Base-by-base conservation (phyloP, 352 stramenopile species). In the Phytophthora sp. region DNA sequence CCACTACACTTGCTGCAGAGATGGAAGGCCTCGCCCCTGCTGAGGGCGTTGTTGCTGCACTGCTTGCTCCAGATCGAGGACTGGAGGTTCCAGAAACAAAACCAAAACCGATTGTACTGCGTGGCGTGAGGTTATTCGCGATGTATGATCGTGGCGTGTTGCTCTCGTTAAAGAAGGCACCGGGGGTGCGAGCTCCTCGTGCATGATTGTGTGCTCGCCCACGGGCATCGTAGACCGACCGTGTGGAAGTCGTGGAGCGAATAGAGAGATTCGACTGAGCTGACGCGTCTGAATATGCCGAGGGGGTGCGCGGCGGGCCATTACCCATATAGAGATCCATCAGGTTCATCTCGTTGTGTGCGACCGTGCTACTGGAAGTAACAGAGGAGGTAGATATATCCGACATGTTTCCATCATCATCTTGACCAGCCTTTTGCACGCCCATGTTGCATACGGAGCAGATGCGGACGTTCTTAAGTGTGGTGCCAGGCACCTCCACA, bases 381-480 rank as follows among this genome's bases (percentile, higher is more conserved):
- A 90, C 74, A 1, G 82, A 92, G 21, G 84, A 89, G 13, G 84
- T 83, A 53, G 86, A 94, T 61, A 88, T 76, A 69, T 93, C 86
- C 27, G 84, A 91, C 76, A 86, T 84, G 50, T 76, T 66, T 63
- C 88, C 84, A 56, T 72, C 71, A 33, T 73, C 64, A 33, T 67
- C 59, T 44, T 73, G 65, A 4, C 50, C 41, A n/a, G 60, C 66
- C 51, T 89, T 88, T 60, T 91, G 82, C n/a, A 94, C 84, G 47
- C 84, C 80, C 77, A 93, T 93, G 59, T 93, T 94, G 70, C 86
- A 94, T 30, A 93, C 74, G 3, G 84, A 91, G 69, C 86, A 96
- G 42, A 94, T 88, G 31, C 86, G 86, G 58, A 94, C 81, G 63
- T 91, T 93, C 72, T 90, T 88, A 57, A 95, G 72, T 24, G 76